Evolutionary conservation across 345 rosid genomes (phyloP).

Genomic region (Syzygium grande): DNA sequence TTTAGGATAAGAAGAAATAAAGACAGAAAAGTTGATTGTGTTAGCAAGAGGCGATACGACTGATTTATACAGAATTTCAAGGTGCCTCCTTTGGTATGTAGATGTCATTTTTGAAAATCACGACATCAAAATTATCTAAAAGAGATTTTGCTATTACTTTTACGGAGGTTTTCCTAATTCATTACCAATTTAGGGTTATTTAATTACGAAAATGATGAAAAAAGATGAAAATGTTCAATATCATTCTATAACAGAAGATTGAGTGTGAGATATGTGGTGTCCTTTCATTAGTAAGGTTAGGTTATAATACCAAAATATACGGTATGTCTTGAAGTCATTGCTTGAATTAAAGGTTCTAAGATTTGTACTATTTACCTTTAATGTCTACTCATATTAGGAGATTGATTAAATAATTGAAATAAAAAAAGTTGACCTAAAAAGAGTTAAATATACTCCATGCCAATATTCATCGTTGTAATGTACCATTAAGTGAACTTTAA

Average conservation of each 20-base stretch:
- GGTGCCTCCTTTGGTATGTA: neutral
- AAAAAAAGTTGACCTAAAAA: neutral
- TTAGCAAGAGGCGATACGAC: neutral
- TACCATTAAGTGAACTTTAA: neutral
- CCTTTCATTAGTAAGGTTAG: neutral
- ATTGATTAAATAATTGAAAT: neutral
- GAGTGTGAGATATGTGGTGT: neutral
- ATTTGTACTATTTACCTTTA: neutral
- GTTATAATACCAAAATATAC: neutral
- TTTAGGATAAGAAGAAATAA: neutral
- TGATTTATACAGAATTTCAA: neutral
- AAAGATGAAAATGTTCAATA: neutral
- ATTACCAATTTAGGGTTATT: neutral
- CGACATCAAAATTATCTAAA: neutral
- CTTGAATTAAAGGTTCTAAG: neutral
- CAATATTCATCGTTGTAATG: neutral
- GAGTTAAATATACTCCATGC: neutral
- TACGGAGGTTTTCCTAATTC: neutral
- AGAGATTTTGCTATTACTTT: neutral
- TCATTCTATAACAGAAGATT: neutral
- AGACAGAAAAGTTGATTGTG: neutral
- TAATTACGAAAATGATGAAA: neutral
- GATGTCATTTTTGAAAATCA: neutral
- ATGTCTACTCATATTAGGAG: neutral
- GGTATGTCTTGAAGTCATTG: neutral